These are phyloP conservation scores for Pyrenochaeta sp. DNA, from an alignment of 2,329 filamentous ascomycete species.

Conservation along the genomic window DNA sequence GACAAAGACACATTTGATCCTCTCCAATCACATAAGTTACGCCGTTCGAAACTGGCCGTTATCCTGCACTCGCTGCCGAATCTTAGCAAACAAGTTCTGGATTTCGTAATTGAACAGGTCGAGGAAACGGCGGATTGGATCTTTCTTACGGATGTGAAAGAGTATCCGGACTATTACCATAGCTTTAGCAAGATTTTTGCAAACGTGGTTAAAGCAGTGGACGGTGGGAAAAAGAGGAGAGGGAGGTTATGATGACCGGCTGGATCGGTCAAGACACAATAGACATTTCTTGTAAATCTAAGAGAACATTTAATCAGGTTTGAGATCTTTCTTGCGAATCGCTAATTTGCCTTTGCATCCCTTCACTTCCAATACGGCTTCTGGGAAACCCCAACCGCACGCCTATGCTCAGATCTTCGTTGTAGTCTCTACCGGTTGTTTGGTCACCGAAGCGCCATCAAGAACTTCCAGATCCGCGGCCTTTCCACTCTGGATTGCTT, in stretches of 20 bases:
- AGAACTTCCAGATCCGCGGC: slow-evolving; percentile 5
- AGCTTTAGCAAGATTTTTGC: slow-evolving; percentile 34
- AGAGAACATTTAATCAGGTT: no score
- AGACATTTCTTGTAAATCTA: not conserved
- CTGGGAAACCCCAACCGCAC: no score
- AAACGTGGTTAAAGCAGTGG: slow-evolving; percentile 28
- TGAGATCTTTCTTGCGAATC: no score
- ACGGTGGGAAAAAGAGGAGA: slow-evolving; percentile 9
- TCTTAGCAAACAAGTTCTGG: slow-evolving; percentile 28
- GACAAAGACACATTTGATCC: slow-evolving; percentile 27
- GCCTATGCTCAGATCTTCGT: no score
- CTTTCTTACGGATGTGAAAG: slow-evolving; percentile 32
- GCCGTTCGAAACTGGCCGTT: slow-evolving; percentile 30
- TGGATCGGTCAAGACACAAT: not conserved
- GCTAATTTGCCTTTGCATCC: no score
- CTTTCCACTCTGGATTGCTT: slow-evolving; percentile 16
- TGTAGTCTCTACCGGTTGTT: not conserved
- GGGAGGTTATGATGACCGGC: not conserved
- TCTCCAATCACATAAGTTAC: slow-evolving; percentile 25
- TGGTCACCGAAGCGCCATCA: not conserved
- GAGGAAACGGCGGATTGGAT: slow-evolving; percentile 40
- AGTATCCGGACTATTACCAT: slow-evolving; percentile 38
- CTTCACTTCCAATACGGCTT: no score
- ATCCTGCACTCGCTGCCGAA: slow-evolving; percentile 39
- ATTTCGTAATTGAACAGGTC: slow-evolving; percentile 38